These are phyloP conservation scores for Monosporascus sp. DNA, from an alignment of 2,329 filamentous ascomycete genomes.

Conservation along the genomic window DNA sequence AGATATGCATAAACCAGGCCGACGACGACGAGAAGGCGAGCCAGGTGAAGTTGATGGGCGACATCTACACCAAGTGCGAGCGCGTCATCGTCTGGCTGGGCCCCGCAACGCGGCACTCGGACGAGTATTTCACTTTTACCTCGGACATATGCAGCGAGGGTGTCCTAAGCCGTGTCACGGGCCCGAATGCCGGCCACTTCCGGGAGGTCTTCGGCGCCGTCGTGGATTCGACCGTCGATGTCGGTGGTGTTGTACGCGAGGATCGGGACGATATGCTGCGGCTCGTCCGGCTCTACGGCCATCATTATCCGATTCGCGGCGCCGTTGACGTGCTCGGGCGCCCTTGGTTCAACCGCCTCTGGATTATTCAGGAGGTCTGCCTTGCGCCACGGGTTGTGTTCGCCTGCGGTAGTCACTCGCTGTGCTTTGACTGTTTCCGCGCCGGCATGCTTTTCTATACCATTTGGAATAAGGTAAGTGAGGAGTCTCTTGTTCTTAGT, in stretches of 20 bases:
- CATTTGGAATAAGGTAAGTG: constrained; percentile 20
- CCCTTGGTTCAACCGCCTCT: constrained; percentile 27
- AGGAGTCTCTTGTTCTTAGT: neutral
- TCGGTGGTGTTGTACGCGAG: constrained; percentile 11
- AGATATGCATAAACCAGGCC: constrained; percentile 18
- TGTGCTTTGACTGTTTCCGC: constrained; percentile 13
- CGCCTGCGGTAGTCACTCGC: constrained; percentile 6
- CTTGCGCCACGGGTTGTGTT: constrained; percentile 8
- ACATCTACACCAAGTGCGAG: constrained; percentile 8
- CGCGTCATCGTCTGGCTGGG: constrained; percentile 13
- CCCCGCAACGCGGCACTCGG: constrained; percentile 1
- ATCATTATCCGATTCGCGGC: constrained; percentile 20
- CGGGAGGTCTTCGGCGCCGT: constrained; percentile 25
- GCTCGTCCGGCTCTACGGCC: constrained; percentile 16
- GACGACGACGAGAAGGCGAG: constrained; percentile 10
- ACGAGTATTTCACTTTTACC: constrained; percentile 6
- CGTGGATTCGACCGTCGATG: constrained; percentile 16
- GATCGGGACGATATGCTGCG: constrained; percentile 24
- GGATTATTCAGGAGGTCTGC: constrained; percentile 29
- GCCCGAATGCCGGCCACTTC: constrained; percentile 15
- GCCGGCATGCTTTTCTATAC: constrained; percentile 22
- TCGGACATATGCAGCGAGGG: constrained; percentile 6
- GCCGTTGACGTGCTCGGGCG: constrained; percentile 23
- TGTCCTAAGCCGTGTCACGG: constrained; percentile 13
- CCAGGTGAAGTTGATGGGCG: constrained; percentile 16